Percentiles rank a stretch among this genome's conserved stretches.
Evolutionary conservation across 1,139 yeast genomes (phyloP).

Genomic region (Zygosaccharomyces pseudobailii): DNA sequence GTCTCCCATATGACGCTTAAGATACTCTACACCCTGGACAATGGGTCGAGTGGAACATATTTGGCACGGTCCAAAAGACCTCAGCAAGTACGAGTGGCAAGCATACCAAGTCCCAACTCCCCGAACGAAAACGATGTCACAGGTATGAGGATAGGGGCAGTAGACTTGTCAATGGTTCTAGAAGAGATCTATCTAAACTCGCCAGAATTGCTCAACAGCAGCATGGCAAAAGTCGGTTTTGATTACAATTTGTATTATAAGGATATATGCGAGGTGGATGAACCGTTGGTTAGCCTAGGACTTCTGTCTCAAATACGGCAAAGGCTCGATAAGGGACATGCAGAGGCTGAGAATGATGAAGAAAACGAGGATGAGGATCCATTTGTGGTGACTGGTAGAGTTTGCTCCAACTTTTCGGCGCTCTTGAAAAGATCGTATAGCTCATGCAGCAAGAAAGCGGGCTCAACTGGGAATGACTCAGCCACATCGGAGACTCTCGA

Average conservation of each 20-base stretch:
- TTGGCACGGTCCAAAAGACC: slow-evolving; percentile 31
- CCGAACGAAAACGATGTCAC: slow-evolving; percentile 11
- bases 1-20: slow-evolving; percentile 29
- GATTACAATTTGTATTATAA: slow-evolving; percentile 71
- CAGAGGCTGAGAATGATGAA: slow-evolving; percentile 10
- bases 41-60: slow-evolving; percentile 29
- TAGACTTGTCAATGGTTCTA: slow-evolving; percentile 25
- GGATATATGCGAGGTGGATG: slow-evolving; percentile 70
- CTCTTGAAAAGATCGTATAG: slow-evolving; percentile 43
- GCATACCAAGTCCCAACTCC: slow-evolving; percentile 23
- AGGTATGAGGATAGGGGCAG: slow-evolving; percentile 27
- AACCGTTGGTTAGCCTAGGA: slow-evolving; percentile 74
- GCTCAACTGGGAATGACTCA: slow-evolving; percentile 1
- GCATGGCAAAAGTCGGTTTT: slow-evolving; percentile 12
- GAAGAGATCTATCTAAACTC: slow-evolving; percentile 31
- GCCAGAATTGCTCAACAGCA: slow-evolving; percentile 31
- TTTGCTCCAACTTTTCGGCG: slow-evolving; percentile 64
- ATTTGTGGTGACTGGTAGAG: slow-evolving; percentile 60
- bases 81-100: slow-evolving; percentile 24
- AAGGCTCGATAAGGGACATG: slow-evolving; percentile 25
- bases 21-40: slow-evolving; percentile 33
- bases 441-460: slow-evolving; percentile 32
- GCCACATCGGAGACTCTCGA: slow-evolving; percentile 52
- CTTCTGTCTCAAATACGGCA: slow-evolving; percentile 45
- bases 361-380: slow-evolving; percentile 24